Conservation (phyloP, 1,139 yeast genomes). For the Hemisphaericaspora xylanilytica region DNA sequence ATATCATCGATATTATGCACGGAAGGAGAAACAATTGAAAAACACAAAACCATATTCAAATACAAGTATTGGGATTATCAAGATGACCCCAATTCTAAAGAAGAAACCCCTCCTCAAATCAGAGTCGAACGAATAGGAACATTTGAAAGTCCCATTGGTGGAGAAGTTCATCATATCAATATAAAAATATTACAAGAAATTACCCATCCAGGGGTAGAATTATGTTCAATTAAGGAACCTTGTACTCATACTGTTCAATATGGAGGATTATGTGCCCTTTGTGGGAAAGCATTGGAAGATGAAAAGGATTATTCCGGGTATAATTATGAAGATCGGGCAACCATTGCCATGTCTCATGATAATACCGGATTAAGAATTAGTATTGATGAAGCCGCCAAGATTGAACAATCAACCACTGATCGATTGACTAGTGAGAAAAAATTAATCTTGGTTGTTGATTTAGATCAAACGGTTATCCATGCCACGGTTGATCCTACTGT, state of each 20-base stretch:
- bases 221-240: constrained; percentile 69
- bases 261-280: constrained; percentile 92
- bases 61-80: constrained; percentile 70
- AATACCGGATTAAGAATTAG: constrained; percentile 84
- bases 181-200: constrained; percentile 62
- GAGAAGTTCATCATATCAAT: constrained; percentile 52
- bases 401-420: constrained; percentile 67
- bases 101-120: constrained; percentile 42
- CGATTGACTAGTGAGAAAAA: constrained; percentile 62
- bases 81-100: constrained; percentile 53
- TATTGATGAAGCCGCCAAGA: constrained; percentile 78
- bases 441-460: constrained; percentile 87
- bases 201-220: constrained; percentile 43
- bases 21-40: constrained; percentile 46
- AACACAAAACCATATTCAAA: constrained; percentile 55
- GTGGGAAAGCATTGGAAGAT: constrained; percentile 84
- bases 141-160: constrained; percentile 83
- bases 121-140: constrained; percentile 64
- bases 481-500: constrained; percentile 98
- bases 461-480: constrained; percentile 96
- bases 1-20: constrained; percentile 49
- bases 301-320: constrained; percentile 79
- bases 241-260: constrained; percentile 95
- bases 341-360: constrained; percentile 87
- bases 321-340: constrained; percentile 71